Conservation (phyloP, 148 eudicot genomes). For the Vaccinium corymbosum region DNA sequence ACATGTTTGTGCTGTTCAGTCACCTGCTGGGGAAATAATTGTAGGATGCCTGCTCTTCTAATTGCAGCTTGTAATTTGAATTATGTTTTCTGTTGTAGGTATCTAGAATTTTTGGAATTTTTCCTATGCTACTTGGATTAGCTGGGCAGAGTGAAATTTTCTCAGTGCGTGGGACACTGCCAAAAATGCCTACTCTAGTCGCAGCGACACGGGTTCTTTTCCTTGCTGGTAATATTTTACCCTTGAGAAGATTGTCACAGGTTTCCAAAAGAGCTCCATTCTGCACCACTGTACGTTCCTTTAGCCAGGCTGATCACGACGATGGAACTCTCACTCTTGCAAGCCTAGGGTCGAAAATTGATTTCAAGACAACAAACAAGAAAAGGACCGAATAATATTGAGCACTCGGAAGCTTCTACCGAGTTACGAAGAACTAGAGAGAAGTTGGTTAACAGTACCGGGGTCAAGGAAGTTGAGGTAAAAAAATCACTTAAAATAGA, state of each 20-base stretch:
- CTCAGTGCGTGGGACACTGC: background rate
- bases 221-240: slow-evolving; percentile 60
- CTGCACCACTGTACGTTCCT: slow-evolving; percentile 34
- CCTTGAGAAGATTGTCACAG: slow-evolving; percentile 39
- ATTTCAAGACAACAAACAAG: slow-evolving; percentile 26
- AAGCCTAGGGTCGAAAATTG: slow-evolving; percentile 54
- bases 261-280: slow-evolving; percentile 41
- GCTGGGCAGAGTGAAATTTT: slow-evolving; percentile 1
- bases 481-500: slow-evolving; percentile 50
- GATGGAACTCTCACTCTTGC: slow-evolving; percentile 60
- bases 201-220: slow-evolving; percentile 61
- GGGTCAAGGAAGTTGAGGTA: slow-evolving; percentile 13
- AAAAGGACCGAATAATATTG: slow-evolving; percentile 29
- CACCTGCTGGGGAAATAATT: background rate
- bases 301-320: slow-evolving; percentile 30
- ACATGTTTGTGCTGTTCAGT: background rate
- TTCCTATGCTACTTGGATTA: background rate
- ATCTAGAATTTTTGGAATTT: background rate
- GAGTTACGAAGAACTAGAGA: slow-evolving; percentile 43
- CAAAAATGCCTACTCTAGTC: slow-evolving; percentile 53
- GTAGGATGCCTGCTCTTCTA: background rate
- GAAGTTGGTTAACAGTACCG: slow-evolving; percentile 35
- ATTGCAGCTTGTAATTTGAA: background rate
- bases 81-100: slow-evolving; percentile 11
- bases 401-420: slow-evolving; percentile 23